phyloP scores from a whole-genome alignment of 2,329 filamentous ascomycete genomes.

The Aspergillus fijiensis region DNA sequence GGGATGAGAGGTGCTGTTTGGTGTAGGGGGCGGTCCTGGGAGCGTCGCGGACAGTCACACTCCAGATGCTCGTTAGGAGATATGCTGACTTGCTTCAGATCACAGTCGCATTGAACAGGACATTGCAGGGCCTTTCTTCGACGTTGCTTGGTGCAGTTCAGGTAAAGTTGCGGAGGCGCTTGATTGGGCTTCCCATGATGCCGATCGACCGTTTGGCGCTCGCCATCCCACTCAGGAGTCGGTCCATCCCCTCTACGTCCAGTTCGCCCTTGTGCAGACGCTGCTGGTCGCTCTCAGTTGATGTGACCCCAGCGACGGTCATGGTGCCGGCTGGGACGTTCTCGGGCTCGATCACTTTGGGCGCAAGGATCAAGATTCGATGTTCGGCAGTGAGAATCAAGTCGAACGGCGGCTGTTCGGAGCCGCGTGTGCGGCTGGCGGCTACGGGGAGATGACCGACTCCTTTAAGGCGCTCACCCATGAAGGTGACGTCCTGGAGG shows the following conservation, averaged over 20 bases:
- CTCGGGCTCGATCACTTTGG: slow-evolving; percentile 29
- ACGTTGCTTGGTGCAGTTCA: slow-evolving; percentile 15
- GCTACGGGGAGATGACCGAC: slow-evolving; percentile 38
- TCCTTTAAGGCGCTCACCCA: slow-evolving; percentile 43
- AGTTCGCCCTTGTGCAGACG: slow-evolving; percentile 46
- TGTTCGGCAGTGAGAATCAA: slow-evolving; percentile 44
- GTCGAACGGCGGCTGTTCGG: slow-evolving; percentile 32
- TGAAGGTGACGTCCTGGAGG: slow-evolving; percentile 40
- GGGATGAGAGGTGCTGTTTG: not conserved
- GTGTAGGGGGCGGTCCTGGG: not conserved
- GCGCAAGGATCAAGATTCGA: slow-evolving; percentile 40
- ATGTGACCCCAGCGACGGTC: slow-evolving; percentile 19
- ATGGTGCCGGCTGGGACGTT: slow-evolving; percentile 13
- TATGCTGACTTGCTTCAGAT: not conserved
- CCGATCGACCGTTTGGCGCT: slow-evolving; percentile 29
- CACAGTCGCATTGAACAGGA: too few relatives aligned
- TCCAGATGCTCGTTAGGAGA: not conserved
- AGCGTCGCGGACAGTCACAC: not conserved
- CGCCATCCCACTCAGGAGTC: slow-evolving; percentile 46
- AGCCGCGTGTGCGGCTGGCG: slow-evolving; percentile 23
- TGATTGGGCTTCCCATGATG: slow-evolving; percentile 38
- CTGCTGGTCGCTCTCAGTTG: slow-evolving; percentile 39
- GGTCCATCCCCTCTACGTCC: slow-evolving; percentile 50
- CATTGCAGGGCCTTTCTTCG: too few relatives aligned
- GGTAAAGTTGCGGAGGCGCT: slow-evolving; percentile 38